Evolutionary conservation across 768 basidiomycete species (phyloP), one percentile per base, ranked within the genome.

Genomic region (Tricholoma hemisulphureum): DNA sequence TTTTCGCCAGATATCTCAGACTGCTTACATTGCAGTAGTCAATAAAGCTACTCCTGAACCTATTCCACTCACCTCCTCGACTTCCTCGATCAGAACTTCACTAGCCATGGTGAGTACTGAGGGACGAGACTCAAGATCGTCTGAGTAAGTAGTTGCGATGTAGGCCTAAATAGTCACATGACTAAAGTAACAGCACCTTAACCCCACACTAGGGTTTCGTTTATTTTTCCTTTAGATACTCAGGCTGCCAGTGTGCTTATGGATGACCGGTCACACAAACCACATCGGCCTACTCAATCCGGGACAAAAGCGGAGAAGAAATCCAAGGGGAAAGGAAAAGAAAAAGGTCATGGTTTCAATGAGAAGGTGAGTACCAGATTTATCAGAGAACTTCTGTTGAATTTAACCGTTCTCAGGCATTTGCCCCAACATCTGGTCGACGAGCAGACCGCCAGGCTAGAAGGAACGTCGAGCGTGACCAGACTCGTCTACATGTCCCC

Each of bases 401-500:
- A 28, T 24, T 51, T 59, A 58, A 39, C 43, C 28, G 55, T 21
- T 51, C 24, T 24, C 53, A 89, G 94, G 96, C 96, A 2, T 98
- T 98, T 73, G 95, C 94, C 14, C 91, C 89, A 29, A 89, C 83
- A 74, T 97, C 94, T 32, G 96, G 93, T 61, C 85, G 92, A 58
- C 80, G 86, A 52, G 97, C 96, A 39, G 93, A 97, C 65, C 79
- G 85, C 29, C 91, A 95, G 69, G 95, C 91, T 7, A 82, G 96
- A 18, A 82, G 97, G 54, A 95, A 91, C 56, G 95, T 86, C 26
- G 97, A 99, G 69, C 84, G 87, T 55, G 94, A 97, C 69, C 96
- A 99, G 74, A 92, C 93, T 2, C 83, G 95, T 41, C 81, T 99
- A 1, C 97, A 99, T 71, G 97, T 98, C 6, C 97, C 97, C 13